Base-by-base conservation (phyloP, 106 monocot genomes). In the Acanthochlamys bracteata region DNA sequence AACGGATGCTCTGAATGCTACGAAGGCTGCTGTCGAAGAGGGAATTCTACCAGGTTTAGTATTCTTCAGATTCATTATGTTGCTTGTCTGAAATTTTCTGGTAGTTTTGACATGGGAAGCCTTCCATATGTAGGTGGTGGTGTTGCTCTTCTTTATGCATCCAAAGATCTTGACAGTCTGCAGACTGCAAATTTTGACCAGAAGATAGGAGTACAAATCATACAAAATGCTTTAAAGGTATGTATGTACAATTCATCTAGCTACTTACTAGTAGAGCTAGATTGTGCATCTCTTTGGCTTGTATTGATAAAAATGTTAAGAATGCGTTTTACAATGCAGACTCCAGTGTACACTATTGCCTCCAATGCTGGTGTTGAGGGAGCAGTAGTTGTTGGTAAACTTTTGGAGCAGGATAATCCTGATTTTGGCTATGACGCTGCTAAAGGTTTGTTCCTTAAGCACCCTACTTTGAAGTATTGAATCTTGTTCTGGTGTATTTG, bases 341-440 rank as follows among this genome's bases (percentile, higher is more conserved):
- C 61, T 17, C 88, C 88, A 24, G 88, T 75, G 45, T 71, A 83
- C 63, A 78, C 74, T 19, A 88, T 88, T 66, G 83, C 83, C 24
- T 68, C 77, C 7, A 88, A 88, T 66, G 83, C 83, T 1, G 88
- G 88, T 41, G 88, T 88, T 13, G 88, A 88, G 53, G 88, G 88
- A 11, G 83, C 88, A 20, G 80, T 83, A 6, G 75, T 80, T 21
- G 80, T 83, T 55, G 88, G 88, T 39, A 88, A 88, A 76, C 80
- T 88, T 11, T 66, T 88, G 80, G 88, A 88, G 64, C 80, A 83
- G 70, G 83, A 83, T 59, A 83, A 83, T 55, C 59, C 59, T 20
- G 88, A 88, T 59, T 69, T 88, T 66, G 88, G 88, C 12, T 88
- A 83, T 70, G 88, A 88, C 78, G 88, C 88, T 11, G 88, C 88